Conservation (phyloP, 1,284 basidiomycete species). For the Inonotus obliquus region DNA sequence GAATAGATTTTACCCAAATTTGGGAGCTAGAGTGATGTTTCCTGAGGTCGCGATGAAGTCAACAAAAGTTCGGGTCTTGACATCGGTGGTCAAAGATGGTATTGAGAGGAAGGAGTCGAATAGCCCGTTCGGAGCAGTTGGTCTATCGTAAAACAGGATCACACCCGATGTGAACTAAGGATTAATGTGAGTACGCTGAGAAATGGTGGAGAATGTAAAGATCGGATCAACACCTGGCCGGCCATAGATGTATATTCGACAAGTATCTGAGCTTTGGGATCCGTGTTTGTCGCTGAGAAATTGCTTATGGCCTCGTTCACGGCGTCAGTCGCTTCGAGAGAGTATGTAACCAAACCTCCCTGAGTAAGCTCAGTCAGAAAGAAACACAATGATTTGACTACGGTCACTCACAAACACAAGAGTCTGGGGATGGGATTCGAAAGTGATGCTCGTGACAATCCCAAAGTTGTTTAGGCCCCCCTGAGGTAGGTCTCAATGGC, state of each 20-base stretch:
- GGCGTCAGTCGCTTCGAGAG: background rate
- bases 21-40: constrained; percentile 8
- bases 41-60: constrained; percentile 5
- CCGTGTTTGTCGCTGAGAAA: constrained; percentile 13
- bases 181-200: background rate
- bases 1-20: constrained; percentile 3
- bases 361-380: background rate
- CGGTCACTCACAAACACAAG: constrained; percentile 8
- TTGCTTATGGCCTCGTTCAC: constrained; percentile 11
- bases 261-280: constrained; percentile 28
- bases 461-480: constrained; percentile 19
- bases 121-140: constrained; percentile 3
- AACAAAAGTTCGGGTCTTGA: constrained; percentile 4
- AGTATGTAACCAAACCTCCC: constrained; percentile 10
- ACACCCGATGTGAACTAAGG: background rate
- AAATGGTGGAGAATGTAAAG: background rate
- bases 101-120: constrained; percentile 14
- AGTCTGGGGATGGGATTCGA: constrained; percentile 4
- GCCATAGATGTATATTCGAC: constrained; percentile 25
- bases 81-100: background rate
- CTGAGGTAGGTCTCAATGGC: background rate
- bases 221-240: constrained; percentile 5
- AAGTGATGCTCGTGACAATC: constrained; percentile 13
- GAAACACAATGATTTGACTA: too few relatives aligned
- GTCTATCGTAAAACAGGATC: constrained; percentile 20